These are phyloP conservation scores for Puccinia coronata DNA, from an alignment of 1,284 basidiomycete genomes.

Conservation along the genomic window DNA sequence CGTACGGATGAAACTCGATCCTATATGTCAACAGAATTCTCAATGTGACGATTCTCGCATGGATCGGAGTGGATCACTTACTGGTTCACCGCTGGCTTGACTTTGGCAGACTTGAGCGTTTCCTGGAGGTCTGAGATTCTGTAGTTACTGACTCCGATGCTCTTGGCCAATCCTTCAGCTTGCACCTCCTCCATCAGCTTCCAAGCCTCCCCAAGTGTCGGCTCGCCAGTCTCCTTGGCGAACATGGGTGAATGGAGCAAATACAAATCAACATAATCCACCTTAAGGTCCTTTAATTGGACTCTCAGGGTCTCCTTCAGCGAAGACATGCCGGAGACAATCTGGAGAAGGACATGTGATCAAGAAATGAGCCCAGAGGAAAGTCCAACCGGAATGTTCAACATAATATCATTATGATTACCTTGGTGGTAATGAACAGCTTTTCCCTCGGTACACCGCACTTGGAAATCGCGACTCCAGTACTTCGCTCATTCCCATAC, in stretches of 20 bases:
- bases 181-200: slow-evolving; percentile 35
- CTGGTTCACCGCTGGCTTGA: slow-evolving; percentile 36
- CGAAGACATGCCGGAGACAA: slow-evolving; percentile 12
- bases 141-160: slow-evolving; percentile 45
- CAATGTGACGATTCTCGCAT: background rate
- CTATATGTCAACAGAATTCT: too few species aligned
- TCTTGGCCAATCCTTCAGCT: slow-evolving; percentile 33
- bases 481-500: slow-evolving; percentile 36
- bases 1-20: slow-evolving; percentile 48
- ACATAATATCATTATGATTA: too few species aligned
- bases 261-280: slow-evolving; percentile 43
- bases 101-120: slow-evolving; percentile 34
- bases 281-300: slow-evolving; percentile 34
- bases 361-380: too few species aligned
- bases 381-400: too few species aligned
- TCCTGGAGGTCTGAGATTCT: slow-evolving; percentile 34
- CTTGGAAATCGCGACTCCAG: slow-evolving; percentile 19
- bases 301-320: slow-evolving; percentile 18
- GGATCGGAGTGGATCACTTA: background rate
- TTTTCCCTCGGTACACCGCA: slow-evolving; percentile 23
- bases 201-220: slow-evolving; percentile 39
- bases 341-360: background rate
- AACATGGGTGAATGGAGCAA: slow-evolving; percentile 36
- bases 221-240: background rate
- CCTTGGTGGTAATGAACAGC: slow-evolving; percentile 35